These are phyloP conservation scores for Coniochaeta ligniaria DNA, from an alignment of 2,329 filamentous ascomycete genomes.

Conservation along the genomic window DNA sequence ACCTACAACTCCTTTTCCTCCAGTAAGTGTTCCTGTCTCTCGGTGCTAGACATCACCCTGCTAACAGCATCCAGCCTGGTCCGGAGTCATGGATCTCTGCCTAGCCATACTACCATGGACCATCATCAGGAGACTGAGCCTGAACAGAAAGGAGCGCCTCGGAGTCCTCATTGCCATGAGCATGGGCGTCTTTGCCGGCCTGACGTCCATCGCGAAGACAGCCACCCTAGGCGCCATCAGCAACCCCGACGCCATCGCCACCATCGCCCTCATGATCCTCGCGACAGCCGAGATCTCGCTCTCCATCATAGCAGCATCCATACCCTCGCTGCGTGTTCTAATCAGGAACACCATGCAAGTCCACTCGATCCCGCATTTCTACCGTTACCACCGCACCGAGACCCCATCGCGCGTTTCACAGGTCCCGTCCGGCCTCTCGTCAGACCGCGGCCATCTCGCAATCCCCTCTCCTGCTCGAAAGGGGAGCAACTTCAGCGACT, in stretches of 20 bases:
- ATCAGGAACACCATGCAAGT: conserved; percentile 1
- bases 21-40: conserved; percentile 6
- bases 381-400: background rate
- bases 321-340: conserved; percentile 20
- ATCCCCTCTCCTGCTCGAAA: background rate
- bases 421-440: background rate
- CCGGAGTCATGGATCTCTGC: conserved; percentile 16
- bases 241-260: conserved; percentile 9
- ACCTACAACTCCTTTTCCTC: conserved; percentile 14
- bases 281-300: conserved; percentile 20
- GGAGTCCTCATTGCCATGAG: conserved; percentile 22
- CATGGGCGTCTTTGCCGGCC: conserved; percentile 21
- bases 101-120: conserved; percentile 20
- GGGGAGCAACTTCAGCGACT: background rate
- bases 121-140: conserved; percentile 18
- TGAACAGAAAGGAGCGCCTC: conserved; percentile 20
- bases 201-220: conserved; percentile 17
- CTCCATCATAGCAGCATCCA: conserved; percentile 22
- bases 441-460: background rate
- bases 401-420: background rate
- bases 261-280: conserved; percentile 10
- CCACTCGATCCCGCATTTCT: background rate
- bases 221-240: conserved; percentile 9
- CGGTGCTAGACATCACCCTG: background rate
- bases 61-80: conserved; percentile 3